phyloP scores from a whole-genome alignment of 2,329 filamentous ascomycete species.

The Lanzia echinophila region DNA sequence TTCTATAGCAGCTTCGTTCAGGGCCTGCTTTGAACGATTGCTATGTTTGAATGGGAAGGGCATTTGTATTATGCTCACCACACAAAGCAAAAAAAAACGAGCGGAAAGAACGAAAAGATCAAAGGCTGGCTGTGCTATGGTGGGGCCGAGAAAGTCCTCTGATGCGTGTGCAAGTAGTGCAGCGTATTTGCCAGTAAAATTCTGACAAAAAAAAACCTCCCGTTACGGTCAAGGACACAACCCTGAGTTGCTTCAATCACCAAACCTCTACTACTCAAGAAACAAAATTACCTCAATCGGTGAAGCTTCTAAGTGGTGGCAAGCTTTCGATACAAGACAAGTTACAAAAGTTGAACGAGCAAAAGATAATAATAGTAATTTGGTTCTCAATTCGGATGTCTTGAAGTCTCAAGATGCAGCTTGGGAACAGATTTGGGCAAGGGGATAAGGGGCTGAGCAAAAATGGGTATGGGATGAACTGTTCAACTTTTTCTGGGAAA shows the following conservation, averaged over 20 bases:
- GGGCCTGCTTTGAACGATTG: conserved; percentile 31
- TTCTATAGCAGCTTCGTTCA: conserved; percentile 22
- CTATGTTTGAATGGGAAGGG: conserved; percentile 29
- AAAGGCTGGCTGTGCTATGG: conserved; percentile 9
- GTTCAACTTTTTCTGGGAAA: not conserved
- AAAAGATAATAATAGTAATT: conserved; percentile 11
- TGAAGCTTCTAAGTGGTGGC: not conserved
- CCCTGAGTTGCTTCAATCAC: not conserved
- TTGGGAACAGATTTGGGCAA: not conserved
- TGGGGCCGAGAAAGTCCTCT: conserved; percentile 2
- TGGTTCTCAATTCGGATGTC: conserved; percentile 1
- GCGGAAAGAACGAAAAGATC: conserved; percentile 5
- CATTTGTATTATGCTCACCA: conserved; percentile 23
- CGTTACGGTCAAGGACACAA: conserved; percentile 2
- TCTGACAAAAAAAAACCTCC: not conserved
- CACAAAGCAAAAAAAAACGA: not conserved
- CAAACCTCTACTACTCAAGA: not conserved
- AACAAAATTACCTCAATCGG: conserved; percentile 6
- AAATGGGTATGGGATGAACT: conserved; percentile 4
- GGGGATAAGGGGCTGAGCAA: conserved; percentile 8
- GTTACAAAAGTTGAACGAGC: not conserved
- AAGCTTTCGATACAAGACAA: not conserved
- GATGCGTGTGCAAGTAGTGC: not conserved
- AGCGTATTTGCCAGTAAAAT: conserved; percentile 4
- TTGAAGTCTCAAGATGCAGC: conserved; percentile 9